Conservation (phyloP, 495 filamentous ascomycete species). For the Clohesyomyces aquaticus region DNA sequence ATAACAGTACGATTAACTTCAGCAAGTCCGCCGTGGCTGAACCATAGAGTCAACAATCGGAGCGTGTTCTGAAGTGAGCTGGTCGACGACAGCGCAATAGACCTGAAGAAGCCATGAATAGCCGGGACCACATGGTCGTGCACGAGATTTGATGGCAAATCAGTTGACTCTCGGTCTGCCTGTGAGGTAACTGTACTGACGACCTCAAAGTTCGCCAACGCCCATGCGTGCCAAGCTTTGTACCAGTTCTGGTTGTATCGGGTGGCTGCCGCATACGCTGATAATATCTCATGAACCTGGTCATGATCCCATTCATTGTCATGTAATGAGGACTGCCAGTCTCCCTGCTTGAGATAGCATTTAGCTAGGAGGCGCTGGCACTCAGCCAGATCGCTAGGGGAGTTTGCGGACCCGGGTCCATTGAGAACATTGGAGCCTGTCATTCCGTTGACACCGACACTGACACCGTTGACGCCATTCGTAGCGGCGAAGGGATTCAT, state of each 20-base stretch:
- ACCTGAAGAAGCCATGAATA: constrained; percentile 91
- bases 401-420: constrained; percentile 32
- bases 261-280: constrained; percentile 86
- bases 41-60: constrained; percentile 91
- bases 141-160: constrained; percentile 65
- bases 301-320: constrained; percentile 85
- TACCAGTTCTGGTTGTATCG: constrained; percentile 92
- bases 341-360: constrained; percentile 91
- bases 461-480: constrained; percentile 66
- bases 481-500: constrained; percentile 35
- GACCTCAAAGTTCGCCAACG: constrained; percentile 98
- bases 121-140: constrained; percentile 91
- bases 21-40: constrained; percentile 82
- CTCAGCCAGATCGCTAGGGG: constrained; percentile 53
- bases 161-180: constrained; percentile 59
- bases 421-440: constrained; percentile 42
- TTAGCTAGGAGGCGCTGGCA: constrained; percentile 83
- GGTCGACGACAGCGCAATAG: constrained; percentile 84
- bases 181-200: constrained; percentile 75
- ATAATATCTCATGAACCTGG: constrained; percentile 74
- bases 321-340: constrained; percentile 86
- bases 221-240: constrained; percentile 99
- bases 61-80: constrained; percentile 96
- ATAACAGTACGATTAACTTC: constrained; percentile 87
- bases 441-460: constrained; percentile 53